Percentiles rank a stretch among this genome's conserved stretches.
phyloP scores from a whole-genome alignment of 1,284 basidiomycete genomes.

The Gastroboletus turbinatus region DNA sequence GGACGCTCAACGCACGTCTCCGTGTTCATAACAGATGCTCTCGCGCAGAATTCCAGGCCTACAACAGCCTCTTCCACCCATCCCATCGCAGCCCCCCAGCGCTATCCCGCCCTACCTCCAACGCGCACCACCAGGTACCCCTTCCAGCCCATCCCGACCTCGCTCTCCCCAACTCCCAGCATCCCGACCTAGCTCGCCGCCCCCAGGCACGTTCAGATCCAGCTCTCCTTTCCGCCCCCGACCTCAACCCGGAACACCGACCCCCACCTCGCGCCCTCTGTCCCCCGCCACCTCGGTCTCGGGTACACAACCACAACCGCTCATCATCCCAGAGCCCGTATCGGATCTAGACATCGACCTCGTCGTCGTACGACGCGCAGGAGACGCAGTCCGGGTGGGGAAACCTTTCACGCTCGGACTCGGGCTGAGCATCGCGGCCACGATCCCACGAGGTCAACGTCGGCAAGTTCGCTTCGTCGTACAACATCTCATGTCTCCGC shows the following conservation, averaged over 20 bases:
- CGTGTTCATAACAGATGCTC: conserved; percentile 47
- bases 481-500: conserved; percentile 57
- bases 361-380: conserved; percentile 51
- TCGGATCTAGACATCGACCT: conserved; percentile 59
- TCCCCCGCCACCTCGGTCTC: conserved; percentile 43
- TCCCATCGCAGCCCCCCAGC: conserved; percentile 52
- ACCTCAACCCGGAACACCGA: conserved; percentile 38
- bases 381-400: conserved; percentile 46
- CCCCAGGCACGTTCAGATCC: conserved; percentile 43
- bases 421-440: conserved; percentile 48
- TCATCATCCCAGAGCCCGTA: conserved; percentile 17
- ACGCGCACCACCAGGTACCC: conserved; percentile 41
- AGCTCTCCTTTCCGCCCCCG: conserved; percentile 51
- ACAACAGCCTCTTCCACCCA: conserved; percentile 28
- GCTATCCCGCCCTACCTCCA: conserved; percentile 74
- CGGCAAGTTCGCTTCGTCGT: conserved; percentile 52
- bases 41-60: conserved; percentile 67
- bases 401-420: conserved; percentile 58
- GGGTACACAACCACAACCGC: conserved; percentile 18
- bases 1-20: not conserved
- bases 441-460: conserved; percentile 36
- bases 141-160: conserved; percentile 47
- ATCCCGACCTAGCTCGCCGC: conserved; percentile 48
- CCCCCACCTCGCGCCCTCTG: conserved; percentile 42
- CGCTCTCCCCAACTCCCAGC: conserved; percentile 49